These are phyloP conservation scores for Asparagopsis taxiformis DNA, from an alignment of 31 red algal species.

Conservation along the genomic window DNA sequence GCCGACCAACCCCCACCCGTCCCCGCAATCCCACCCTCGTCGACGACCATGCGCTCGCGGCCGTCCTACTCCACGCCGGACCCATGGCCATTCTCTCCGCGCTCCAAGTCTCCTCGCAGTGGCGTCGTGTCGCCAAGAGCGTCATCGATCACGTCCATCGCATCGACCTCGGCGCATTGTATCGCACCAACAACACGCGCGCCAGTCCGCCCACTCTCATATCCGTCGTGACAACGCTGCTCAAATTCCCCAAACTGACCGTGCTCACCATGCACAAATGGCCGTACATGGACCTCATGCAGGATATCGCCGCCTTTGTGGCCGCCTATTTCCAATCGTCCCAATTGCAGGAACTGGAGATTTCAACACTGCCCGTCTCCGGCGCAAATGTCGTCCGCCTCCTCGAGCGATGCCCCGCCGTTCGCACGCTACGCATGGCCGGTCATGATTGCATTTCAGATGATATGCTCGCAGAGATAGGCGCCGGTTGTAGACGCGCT, in stretches of 20 bases:
- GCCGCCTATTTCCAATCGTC: not conserved
- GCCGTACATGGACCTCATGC: constrained; percentile 21
- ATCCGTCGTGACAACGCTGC: not conserved
- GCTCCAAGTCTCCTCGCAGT: constrained; percentile 7
- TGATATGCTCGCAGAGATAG: not conserved
- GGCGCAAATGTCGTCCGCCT: not conserved
- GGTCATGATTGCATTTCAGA: constrained; percentile 1
- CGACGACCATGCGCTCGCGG: constrained; percentile 12
- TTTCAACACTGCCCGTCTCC: not conserved
- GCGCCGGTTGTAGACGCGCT: not conserved
- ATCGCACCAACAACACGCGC: not conserved
- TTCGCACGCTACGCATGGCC: constrained; percentile 4
- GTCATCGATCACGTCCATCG: not conserved
- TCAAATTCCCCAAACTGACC: constrained; percentile 15
- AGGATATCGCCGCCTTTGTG: constrained; percentile 13
- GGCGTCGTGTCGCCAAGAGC: constrained; percentile 5
- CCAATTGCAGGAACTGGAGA: not conserved
- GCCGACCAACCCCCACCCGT: not conserved
- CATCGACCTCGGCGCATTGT: constrained; percentile 16
- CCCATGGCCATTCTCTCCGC: constrained; percentile 11
- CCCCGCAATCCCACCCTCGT: not conserved
- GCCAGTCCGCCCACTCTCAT: constrained; percentile 1
- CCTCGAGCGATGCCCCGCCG: constrained; percentile 5
- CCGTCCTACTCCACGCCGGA: constrained; percentile 8
- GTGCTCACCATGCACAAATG: constrained; percentile 4